phyloP scores from a whole-genome alignment of 2,329 filamentous ascomycete genomes.

The Aspergillus glaucus region DNA sequence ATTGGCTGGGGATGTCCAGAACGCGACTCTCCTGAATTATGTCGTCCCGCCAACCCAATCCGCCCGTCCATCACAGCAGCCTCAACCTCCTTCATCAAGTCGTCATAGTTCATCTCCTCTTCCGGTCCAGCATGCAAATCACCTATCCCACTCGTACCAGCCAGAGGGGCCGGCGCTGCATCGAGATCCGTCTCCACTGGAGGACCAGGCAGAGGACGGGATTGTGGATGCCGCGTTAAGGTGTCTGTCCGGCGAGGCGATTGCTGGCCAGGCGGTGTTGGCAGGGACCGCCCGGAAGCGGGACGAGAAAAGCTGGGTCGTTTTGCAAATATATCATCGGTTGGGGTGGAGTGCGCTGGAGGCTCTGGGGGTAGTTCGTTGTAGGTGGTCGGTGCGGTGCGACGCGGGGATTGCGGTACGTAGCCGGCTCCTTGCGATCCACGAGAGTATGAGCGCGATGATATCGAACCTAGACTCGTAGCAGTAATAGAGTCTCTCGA shows the following conservation, averaged over 20 bases:
- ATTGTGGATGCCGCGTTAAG: conserved; percentile 50
- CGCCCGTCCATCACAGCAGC: conserved; percentile 41
- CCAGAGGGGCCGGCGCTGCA: conserved; percentile 14
- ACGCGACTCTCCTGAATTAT: conserved; percentile 20
- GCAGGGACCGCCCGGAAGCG: conserved; percentile 33
- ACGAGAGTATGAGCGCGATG: conserved; percentile 18
- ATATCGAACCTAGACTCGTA: conserved; percentile 10
- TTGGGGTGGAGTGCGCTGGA: conserved; percentile 23
- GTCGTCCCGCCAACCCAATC: conserved; percentile 16
- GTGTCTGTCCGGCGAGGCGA: conserved; percentile 49
- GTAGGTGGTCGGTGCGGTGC: conserved; percentile 10
- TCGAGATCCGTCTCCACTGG: conserved; percentile 42
- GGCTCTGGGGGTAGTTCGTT: conserved; percentile 31
- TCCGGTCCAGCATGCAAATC: conserved; percentile 33
- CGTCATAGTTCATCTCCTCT: conserved; percentile 44
- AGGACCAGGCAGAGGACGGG: conserved; percentile 54
- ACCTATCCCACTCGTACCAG: conserved; percentile 13
- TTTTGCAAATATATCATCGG: conserved; percentile 20
- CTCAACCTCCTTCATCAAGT: conserved; percentile 53
- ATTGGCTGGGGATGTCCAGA: conserved; percentile 11
- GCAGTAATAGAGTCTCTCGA: conserved; percentile 16
- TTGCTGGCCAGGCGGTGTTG: conserved; percentile 47
- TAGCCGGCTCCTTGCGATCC: conserved; percentile 18
- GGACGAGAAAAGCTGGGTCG: conserved; percentile 24
- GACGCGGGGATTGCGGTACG: conserved; percentile 17